Percentiles rank a stretch among this genome's conserved stretches.
Evolutionary conservation across 352 stramenopile species (phyloP).

Genomic region (Elongisporangium anandrum): DNA sequence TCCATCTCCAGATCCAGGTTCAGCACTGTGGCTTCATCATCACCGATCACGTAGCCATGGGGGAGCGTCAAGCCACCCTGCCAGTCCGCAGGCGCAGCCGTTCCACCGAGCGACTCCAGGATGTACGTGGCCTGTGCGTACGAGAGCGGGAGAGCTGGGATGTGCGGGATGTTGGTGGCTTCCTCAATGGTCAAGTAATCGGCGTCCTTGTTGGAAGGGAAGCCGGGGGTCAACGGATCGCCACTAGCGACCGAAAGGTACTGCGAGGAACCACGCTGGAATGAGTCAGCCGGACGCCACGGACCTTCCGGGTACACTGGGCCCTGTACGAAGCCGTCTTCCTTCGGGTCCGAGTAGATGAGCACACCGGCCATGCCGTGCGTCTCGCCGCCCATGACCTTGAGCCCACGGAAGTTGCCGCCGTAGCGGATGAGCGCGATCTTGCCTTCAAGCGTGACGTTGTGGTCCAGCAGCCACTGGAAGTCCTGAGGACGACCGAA

Average conservation of each 20-base stretch:
- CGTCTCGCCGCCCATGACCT: slow-evolving; percentile 70
- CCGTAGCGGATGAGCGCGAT: slow-evolving; percentile 86
- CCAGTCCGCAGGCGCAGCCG: slow-evolving; percentile 42
- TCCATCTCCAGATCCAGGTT: slow-evolving; percentile 66
- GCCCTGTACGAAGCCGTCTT: slow-evolving; percentile 71
- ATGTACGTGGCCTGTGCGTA: slow-evolving; percentile 78
- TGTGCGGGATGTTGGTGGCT: slow-evolving; percentile 52
- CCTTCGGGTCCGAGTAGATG: slow-evolving; percentile 84
- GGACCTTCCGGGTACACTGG: slow-evolving; percentile 74
- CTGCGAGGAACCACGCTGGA: slow-evolving; percentile 73
- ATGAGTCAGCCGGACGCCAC: slow-evolving; percentile 66
- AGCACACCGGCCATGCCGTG: slow-evolving; percentile 68
- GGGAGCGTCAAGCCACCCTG: slow-evolving; percentile 48
- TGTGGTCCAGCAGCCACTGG: slow-evolving; percentile 13
- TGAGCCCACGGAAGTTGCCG: slow-evolving; percentile 55
- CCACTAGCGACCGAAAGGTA: slow-evolving; percentile 50
- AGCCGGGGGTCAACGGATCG: slow-evolving; percentile 42
- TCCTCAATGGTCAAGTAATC: slow-evolving; percentile 37
- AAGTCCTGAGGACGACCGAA: slow-evolving; percentile 53
- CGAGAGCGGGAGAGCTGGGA: slow-evolving; percentile 63
- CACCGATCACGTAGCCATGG: slow-evolving; percentile 61
- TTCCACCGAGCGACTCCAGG: slow-evolving; percentile 48
- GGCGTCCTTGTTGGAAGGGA: slow-evolving; percentile 30
- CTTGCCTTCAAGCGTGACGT: slow-evolving; percentile 63
- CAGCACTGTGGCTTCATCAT: slow-evolving; percentile 45